These are phyloP conservation scores for Diddensiella transvaalensis DNA, from an alignment of 805 yeast genomes.

Conservation along the genomic window DNA sequence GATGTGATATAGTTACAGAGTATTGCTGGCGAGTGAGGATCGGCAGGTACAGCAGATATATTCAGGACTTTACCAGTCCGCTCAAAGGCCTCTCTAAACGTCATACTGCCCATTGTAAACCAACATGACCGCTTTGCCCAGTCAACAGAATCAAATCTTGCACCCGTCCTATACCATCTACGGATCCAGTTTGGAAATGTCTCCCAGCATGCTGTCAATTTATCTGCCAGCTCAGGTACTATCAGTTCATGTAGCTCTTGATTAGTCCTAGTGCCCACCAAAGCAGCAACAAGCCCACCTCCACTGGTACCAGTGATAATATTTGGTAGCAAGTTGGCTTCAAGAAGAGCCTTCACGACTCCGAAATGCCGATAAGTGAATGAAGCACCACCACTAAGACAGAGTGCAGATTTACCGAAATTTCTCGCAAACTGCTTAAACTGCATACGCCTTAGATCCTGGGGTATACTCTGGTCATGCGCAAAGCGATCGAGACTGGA, in stretches of 20 bases:
- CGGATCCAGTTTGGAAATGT: constrained; percentile 56
- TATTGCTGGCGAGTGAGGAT: constrained; percentile 77
- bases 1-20: constrained; percentile 72
- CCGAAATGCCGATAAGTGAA: constrained; percentile 79
- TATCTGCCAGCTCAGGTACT: constrained; percentile 57
- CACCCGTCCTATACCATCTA: constrained; percentile 71
- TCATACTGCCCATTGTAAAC: constrained; percentile 69
- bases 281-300: constrained; percentile 73
- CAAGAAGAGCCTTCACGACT: constrained; percentile 64
- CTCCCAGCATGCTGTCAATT: constrained; percentile 68
- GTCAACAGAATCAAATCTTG: constrained; percentile 67
- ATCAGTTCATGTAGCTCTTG: constrained; percentile 57
- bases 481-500: constrained; percentile 44
- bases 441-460: constrained; percentile 45
- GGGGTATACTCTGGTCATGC: constrained; percentile 35
- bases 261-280: constrained; percentile 65
- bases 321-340: constrained; percentile 60
- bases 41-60: constrained; percentile 76
- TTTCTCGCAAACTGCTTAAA: constrained; percentile 58
- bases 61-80: constrained; percentile 69
- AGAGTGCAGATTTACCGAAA: constrained; percentile 68
- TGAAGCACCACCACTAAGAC: constrained; percentile 76
- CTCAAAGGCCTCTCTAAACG: constrained; percentile 66
- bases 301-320: constrained; percentile 78
- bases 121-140: constrained; percentile 70